phyloP scores from a whole-genome alignment of 164 flowering plant genomes.

The Nymphaea thermarum region DNA sequence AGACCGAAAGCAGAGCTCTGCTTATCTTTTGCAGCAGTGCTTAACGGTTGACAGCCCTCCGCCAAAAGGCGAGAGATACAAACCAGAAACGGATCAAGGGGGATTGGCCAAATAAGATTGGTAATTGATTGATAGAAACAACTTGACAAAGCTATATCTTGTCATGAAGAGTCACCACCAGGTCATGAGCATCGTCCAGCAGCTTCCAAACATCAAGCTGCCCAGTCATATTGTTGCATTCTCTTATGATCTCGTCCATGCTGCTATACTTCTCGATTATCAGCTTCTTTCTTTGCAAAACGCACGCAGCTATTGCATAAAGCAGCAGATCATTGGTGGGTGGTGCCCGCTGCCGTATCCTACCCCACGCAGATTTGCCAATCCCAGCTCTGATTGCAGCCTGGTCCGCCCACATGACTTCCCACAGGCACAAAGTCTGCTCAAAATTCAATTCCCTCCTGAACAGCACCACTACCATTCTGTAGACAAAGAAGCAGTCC shows the following conservation, averaged over 20 bases:
- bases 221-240: constrained; percentile 91
- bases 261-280: constrained; percentile 78
- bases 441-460: constrained; percentile 79
- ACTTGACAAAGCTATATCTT: constrained; percentile 27
- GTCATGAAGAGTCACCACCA: constrained; percentile 77
- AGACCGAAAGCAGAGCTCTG: neutral
- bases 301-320: constrained; percentile 90
- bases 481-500: constrained; percentile 90
- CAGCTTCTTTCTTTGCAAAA: constrained; percentile 72
- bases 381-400: constrained; percentile 86
- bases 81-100: no score
- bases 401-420: constrained; percentile 98
- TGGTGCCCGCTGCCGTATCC: constrained; percentile 55
- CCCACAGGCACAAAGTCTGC: constrained; percentile 90
- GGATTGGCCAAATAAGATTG: no score
- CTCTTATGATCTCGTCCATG: constrained; percentile 91
- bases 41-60: neutral
- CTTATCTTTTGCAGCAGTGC: neutral
- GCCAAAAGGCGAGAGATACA: no score
- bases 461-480: constrained; percentile 94
- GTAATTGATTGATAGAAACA: no score
- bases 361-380: constrained; percentile 79
- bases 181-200: constrained; percentile 77
- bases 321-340: constrained; percentile 71
- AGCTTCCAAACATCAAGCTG: constrained; percentile 95